Evolutionary conservation across 495 filamentous ascomycete genomes (phyloP).

Genomic region (Xylaria sp.): DNA sequence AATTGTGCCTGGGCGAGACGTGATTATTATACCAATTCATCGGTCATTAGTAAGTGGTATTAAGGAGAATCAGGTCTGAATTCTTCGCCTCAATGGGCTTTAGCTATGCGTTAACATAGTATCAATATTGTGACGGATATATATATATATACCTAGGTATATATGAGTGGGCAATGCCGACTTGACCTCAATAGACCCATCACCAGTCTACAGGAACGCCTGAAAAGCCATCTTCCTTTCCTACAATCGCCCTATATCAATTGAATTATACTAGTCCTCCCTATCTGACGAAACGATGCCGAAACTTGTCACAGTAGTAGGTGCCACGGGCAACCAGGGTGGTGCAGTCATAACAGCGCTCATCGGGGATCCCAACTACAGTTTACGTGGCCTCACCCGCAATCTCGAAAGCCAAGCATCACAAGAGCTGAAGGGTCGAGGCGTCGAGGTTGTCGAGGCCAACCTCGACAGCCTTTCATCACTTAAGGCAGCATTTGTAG

Average conservation of each 20-base stretch:
- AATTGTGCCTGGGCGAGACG: neutral
- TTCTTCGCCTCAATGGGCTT: neutral
- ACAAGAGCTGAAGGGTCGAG: slow-evolving; percentile 41
- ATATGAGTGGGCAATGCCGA: neutral
- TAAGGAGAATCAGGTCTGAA: neutral
- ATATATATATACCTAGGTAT: too few relatives aligned
- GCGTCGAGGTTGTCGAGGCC: slow-evolving; percentile 52
- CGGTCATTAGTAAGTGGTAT: neutral
- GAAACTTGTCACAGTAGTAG: slow-evolving; percentile 51
- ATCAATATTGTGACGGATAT: neutral
- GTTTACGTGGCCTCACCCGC: slow-evolving; percentile 53
- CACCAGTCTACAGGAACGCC: neutral
- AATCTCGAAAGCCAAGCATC: slow-evolving; percentile 46
- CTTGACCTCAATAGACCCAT: neutral
- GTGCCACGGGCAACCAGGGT: slow-evolving; percentile 57
- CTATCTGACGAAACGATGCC: neutral
- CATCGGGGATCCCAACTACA: slow-evolving; percentile 39
- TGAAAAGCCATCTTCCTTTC: neutral
- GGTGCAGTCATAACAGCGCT: slow-evolving; percentile 48
- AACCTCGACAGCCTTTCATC: slow-evolving; percentile 56
- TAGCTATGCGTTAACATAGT: neutral
- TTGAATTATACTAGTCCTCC: neutral
- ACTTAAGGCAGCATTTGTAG: slow-evolving; percentile 56
- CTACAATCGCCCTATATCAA: neutral
- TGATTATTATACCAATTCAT: neutral